Evolutionary conservation across 768 basidiomycete species (phyloP), one percentile per base, ranked within the genome.

Genomic region (Tricholoma sp.): DNA sequence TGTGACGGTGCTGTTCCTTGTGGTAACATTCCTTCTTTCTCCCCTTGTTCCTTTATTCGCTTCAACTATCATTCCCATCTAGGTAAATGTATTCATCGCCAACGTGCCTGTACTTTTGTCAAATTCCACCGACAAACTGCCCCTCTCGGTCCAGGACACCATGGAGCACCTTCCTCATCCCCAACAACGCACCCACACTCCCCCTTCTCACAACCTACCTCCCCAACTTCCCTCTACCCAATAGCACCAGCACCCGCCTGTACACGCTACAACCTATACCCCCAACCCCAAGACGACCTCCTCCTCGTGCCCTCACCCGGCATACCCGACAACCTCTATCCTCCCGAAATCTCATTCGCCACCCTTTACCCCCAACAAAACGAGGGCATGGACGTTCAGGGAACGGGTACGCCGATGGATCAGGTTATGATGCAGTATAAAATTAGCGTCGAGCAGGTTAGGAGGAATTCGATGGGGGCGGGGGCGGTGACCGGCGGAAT

Each of bases 51-150:
- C n/a, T 29, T 41, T 27, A 3, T 53, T 41, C 24, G 2, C 24
- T 27, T 27, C 24, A 27, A 27, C n/a, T n/a, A n/a, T n/a, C 24
- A 27, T 27, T n/a, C n/a, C 24, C 24, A 27, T 50, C 66, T n/a
- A 90, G 89, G 84, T 14, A 91, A 90, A 80, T 91, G 90, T 63
- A 63, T 82, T 1, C 78, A 85, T 53, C 82, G 86, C 56, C 89
- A 88, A 68, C 79, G 73, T 55, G 79, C 85, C 4, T 91, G 89
- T 71, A 91, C 89, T 0, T 91, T 83, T 61, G 84, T 90, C 69
- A 89, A 91, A 65, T 90, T 88, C 65, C 88, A 89, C 65, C 83
- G 88, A 12, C 89, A 90, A 66, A 91, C 89, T 0, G 88, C 88
- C 0, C 89, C 88, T 27, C 78, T 81, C 1, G 88, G 88, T 3